Percentiles rank a stretch among this genome's conserved stretches.
These are phyloP conservation scores for Capsella rubella DNA, from an alignment of 441 rosid species.

Conservation along the genomic window DNA sequence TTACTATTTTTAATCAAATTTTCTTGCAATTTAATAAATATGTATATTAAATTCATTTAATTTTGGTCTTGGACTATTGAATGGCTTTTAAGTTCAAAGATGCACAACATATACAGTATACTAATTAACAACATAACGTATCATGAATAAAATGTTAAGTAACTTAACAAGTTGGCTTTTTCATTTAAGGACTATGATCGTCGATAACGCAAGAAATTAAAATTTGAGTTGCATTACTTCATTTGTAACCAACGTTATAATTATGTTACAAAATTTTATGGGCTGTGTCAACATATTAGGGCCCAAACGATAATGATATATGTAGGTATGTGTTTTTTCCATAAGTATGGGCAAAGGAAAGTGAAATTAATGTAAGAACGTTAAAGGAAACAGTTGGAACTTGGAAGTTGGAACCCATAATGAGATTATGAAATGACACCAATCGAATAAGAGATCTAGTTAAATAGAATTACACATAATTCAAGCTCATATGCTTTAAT, in stretches of 20 bases:
- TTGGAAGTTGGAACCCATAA: background rate
- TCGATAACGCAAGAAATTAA: background rate
- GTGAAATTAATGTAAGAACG: background rate
- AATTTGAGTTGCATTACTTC: constrained; percentile 3
- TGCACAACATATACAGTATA: background rate
- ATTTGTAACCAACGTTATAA: background rate
- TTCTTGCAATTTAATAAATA: background rate
- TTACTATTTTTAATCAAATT: background rate
- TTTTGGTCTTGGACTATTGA: background rate
- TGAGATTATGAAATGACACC: background rate
- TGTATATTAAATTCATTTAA: background rate
- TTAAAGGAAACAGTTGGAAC: background rate
- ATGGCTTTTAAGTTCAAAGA: constrained; percentile 8
- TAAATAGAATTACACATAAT: no score
- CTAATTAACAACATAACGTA: background rate
- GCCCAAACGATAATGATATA: background rate
- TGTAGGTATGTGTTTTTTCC: background rate
- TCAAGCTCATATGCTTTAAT: no score
- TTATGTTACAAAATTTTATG: background rate
- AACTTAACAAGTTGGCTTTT: background rate
- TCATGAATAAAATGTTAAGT: no score
- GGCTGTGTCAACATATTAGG: background rate
- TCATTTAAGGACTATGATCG: background rate
- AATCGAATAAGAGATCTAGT: no score
- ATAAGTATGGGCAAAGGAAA: background rate